Evolutionary conservation across 345 rosid species (phyloP), one percentile per base, ranked within the genome.

Genomic region (Heritiera fomes): DNA sequence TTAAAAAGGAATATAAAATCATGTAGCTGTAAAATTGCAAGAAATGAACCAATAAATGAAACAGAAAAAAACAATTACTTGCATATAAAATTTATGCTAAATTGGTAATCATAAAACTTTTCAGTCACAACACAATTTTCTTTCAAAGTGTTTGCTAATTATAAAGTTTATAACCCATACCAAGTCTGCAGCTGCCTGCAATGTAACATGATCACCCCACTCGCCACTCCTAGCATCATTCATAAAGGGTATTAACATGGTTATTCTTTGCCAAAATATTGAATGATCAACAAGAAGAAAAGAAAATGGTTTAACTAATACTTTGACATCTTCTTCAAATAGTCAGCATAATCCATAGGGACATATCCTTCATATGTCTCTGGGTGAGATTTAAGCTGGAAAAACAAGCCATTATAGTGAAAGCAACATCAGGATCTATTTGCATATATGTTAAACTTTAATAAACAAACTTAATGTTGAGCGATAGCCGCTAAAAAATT

Each of bases 131-230:
- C 52, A 64, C 52, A 20, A 77, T 72, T 18, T 75, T 32, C 67
- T 68, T 71, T 20, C 66, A 66, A 55, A 14, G 52, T 58, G 11
- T 18, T 76, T 60, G 34, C 34, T 34, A 17, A n/a, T 12, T 14
- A 41, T 52, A 7, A 18, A 32, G 32, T 56, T 14, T 15, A 49
- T 49, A 38, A 73, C 15, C 6, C 84, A 71, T 89, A 92, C 97
- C 85, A 65, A 76, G 84, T 92, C 97, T 23, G 93, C 93, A 74
- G 94, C 93, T 43, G 97, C 94, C 76, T 92, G 94, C 84, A 92
- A 83, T 23, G 97, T 92, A 71, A 89, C 91, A 80, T 89, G 91
- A 81, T 89, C 91, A 70, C 91, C 91, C 91, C 91, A 89, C 75
- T 88, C 93, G 32, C 97, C 94, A 55, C 87, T 84, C 88, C 97